Percentiles rank a stretch among this genome's conserved stretches.
phyloP scores from a whole-genome alignment of 345 rosid genomes.

The Limnanthes douglasii region DNA sequence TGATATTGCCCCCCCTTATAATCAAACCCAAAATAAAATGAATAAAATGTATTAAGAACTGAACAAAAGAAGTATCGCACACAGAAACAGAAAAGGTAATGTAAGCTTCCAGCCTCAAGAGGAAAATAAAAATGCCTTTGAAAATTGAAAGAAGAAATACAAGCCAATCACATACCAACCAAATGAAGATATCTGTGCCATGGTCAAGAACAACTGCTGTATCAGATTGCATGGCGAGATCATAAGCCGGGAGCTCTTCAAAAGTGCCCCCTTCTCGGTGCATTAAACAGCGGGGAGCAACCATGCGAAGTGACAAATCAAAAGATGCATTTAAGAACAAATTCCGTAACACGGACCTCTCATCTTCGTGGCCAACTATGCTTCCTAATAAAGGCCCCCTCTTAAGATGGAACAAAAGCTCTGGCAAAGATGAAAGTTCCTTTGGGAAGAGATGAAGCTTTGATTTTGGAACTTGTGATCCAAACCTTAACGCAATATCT shows the following conservation, averaged over 20 bases:
- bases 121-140: background rate
- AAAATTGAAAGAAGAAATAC: background rate
- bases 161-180: slow-evolving; percentile 51
- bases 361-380: slow-evolving; percentile 97
- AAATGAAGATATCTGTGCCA: slow-evolving; percentile 94
- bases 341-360: slow-evolving; percentile 77
- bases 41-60: background rate
- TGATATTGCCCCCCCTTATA: no score
- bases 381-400: slow-evolving; percentile 89
- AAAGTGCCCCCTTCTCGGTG: slow-evolving; percentile 95
- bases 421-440: slow-evolving; percentile 69
- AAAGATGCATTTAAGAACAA: slow-evolving; percentile 83
- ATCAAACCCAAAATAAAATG: no score
- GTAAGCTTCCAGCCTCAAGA: background rate
- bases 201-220: slow-evolving; percentile 96
- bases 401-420: slow-evolving; percentile 80
- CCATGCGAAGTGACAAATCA: slow-evolving; percentile 89
- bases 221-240: slow-evolving; percentile 93
- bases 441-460: slow-evolving; percentile 74
- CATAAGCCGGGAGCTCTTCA: slow-evolving; percentile 87
- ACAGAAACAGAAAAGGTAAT: background rate
- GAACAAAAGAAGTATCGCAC: background rate
- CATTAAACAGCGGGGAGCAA: slow-evolving; percentile 90
- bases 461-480: slow-evolving; percentile 71
- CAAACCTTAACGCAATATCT: slow-evolving; percentile 68